Conservation (phyloP, 306 rosid species). For the Quercus engelmannii region DNA sequence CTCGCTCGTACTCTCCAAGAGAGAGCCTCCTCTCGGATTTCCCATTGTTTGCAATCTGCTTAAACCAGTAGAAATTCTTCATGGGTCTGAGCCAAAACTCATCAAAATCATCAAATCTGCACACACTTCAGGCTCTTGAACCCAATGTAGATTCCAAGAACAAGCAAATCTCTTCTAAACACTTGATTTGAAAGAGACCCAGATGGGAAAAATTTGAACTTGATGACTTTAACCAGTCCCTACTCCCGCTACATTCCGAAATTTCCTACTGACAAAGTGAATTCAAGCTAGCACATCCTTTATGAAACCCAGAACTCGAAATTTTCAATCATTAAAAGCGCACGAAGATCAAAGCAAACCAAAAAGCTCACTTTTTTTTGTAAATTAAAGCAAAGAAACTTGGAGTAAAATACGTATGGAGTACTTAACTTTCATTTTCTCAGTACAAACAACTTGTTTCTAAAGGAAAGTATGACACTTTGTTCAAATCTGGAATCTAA, state of each 20-base stretch:
- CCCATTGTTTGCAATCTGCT: slow-evolving; percentile 49
- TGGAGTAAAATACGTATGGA: not conserved
- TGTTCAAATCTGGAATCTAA: not conserved
- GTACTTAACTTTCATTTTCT: not conserved
- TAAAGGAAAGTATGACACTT: not conserved
- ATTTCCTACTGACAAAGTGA: not conserved
- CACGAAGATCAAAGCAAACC: not conserved
- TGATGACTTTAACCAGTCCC: slow-evolving; percentile 3
- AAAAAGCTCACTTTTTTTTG: not conserved
- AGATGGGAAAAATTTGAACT: slow-evolving; percentile 11
- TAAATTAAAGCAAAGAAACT: not conserved
- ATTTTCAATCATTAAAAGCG: not conserved
- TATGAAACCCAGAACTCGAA: not conserved
- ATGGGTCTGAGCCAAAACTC: slow-evolving; percentile 33
- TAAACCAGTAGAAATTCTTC: slow-evolving; percentile 64
- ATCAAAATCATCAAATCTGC: slow-evolving; percentile 39
- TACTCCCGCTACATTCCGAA: slow-evolving; percentile 47
- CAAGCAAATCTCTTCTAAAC: slow-evolving; percentile 2
- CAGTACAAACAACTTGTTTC: not conserved
- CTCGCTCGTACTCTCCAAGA: slow-evolving; percentile 77
- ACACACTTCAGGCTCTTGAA: not conserved
- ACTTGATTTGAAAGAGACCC: slow-evolving; percentile 19
- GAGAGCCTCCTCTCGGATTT: slow-evolving; percentile 55
- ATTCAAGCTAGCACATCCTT: slow-evolving; percentile 5
- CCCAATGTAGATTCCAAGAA: slow-evolving; percentile 31